Base-by-base conservation (phyloP, 192 early-diverging fungal genomes). In the Linnemannia zychae region DNA sequence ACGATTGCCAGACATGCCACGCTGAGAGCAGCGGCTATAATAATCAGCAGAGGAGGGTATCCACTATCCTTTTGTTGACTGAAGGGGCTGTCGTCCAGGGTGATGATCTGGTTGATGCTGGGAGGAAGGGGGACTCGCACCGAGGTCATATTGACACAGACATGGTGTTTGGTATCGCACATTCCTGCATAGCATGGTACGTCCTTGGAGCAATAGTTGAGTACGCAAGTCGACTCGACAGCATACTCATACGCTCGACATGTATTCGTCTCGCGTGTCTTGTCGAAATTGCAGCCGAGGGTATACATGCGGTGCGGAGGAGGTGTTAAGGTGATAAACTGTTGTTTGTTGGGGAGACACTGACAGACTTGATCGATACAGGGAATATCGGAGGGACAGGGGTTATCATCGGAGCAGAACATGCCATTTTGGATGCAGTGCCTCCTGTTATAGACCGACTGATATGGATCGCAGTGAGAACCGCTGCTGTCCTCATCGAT, bases 281-380 rank as follows among this genome's bases (percentile, higher is more conserved):
- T 79, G 48, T 85, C 74, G 46, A 85, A 85, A 24, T 85, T 71
- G 20, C 83, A 85, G 13, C 83, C 83, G 69, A 79, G 57, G 7
- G 83, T 78, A 22, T 85, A 85, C 83, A 85, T 85, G 38, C 76
- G 50, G 22, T 76, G 77, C 3, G 83, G 77, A 17, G 38, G 57
- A 31, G 77, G 83, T 1, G 77, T 79, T 34, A 85, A 38, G 33
- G 77, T 85, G 77, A 85, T 76, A 34, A 68, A 85, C 7, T 66
- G 71, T 6, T 76, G 16, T 31, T 46, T 76, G 68, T 78, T 78
- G 37, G 82, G 77, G 7, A 66, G 74, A 67, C 83, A 85, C 67
- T 85, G 83, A 52, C 83, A 85, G 53, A 85, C 77, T 22, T 78
- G 77, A 38, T 85, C 77, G 63, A 84, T 67, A 44, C 82, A 84